phyloP scores from a whole-genome alignment of 805 yeast species.

The Suhomyces vadensis region DNA sequence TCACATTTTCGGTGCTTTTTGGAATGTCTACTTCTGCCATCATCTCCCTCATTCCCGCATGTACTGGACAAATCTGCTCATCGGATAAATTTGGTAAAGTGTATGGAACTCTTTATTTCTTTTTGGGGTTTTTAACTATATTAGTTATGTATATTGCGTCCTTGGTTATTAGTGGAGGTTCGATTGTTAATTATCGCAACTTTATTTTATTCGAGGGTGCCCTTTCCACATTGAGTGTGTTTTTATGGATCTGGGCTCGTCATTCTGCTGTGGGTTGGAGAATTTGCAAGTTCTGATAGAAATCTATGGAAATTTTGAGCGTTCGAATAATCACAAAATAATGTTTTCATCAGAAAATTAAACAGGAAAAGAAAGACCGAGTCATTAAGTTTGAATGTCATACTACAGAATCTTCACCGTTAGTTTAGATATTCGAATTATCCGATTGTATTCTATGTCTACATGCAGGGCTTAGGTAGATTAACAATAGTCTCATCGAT shows the following conservation, averaged over 20 bases:
- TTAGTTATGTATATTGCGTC: conserved; percentile 31
- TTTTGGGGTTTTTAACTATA: conserved; percentile 34
- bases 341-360: too few relatives aligned
- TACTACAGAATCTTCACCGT: too few relatives aligned
- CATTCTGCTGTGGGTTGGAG: conserved; percentile 45
- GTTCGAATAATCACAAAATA: too few relatives aligned
- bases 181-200: conserved; percentile 35
- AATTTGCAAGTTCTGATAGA: conserved; percentile 1
- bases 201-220: conserved; percentile 47
- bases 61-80: conserved; percentile 59
- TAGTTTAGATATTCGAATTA: too few relatives aligned
- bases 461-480: too few relatives aligned
- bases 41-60: conserved; percentile 57
- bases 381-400: too few relatives aligned
- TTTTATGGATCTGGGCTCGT: conserved; percentile 47
- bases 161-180: conserved; percentile 26
- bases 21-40: conserved; percentile 61
- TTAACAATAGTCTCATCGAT: too few relatives aligned
- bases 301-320: too few relatives aligned
- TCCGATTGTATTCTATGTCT: too few relatives aligned
- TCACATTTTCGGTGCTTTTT: conserved; percentile 48
- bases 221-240: conserved; percentile 37
- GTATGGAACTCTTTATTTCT: conserved; percentile 51
- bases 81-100: conserved; percentile 56
- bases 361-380: too few relatives aligned